Base-by-base conservation (phyloP, 495 filamentous ascomycete species). In the Hypoxylon crocopeplum region DNA sequence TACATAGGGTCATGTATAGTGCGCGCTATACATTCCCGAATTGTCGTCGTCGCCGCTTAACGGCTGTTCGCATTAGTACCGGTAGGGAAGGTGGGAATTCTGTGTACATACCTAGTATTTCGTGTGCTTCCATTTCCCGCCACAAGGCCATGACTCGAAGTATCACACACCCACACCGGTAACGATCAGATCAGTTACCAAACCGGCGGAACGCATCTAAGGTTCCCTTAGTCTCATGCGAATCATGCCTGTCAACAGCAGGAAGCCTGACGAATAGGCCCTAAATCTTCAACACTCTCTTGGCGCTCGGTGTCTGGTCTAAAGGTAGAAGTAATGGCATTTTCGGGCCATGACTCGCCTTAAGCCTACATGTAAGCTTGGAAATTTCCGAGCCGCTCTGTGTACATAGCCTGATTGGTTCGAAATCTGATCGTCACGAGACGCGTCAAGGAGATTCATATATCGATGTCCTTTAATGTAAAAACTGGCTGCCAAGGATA, bases 21-120 rank as follows among this genome's bases (percentile, higher is more conserved):
- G 47, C 24, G 32, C 48, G 47, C 48, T 29, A 57, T 57, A 41
- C 53, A 63, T 63, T 48, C 59, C 59, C 53, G 42, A 63, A 63
- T 57, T 29, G 52, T 63, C 48, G 29, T 39, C 52, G 59, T 46
- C 41, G 59, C 44, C 51, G 39, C 40, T 38, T 56, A 62, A 54
- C 50, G 45, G 50, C 16, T 50, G 34, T 47, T 20, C 30, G 30
- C 45, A 38, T 56, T 25, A 38, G 16, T 49, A 50, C 45, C 38
- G 5, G 51, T 21, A 34, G 46, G 46, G 45, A 59, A 51, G 47
- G 47, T 45, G 48, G 48, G 48, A 40, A 19, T 4, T 4, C n/a
- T 29, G 25, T 29, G 25, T 10, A 29, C 25, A 29, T 29, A 29
- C 5, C 25, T 24, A 34, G 10, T 34, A 27, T 27, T 52, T 13